phyloP scores from a whole-genome alignment of 768 basidiomycete genomes.

The Auriculariales sp. region DNA sequence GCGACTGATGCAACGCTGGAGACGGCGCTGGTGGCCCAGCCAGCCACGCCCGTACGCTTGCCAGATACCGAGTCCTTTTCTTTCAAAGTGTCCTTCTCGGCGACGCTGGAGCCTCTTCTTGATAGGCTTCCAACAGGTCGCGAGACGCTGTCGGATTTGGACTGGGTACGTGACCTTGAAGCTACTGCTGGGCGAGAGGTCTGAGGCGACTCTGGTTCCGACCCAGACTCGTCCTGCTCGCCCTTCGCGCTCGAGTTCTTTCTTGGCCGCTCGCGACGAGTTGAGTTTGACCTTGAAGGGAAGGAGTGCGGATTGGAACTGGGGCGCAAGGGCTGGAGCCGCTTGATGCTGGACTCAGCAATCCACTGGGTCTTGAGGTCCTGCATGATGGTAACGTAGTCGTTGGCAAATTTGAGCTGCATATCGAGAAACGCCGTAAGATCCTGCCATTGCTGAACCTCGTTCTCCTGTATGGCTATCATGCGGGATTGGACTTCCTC shows the following conservation, averaged over 20 bases:
- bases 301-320: slow-evolving; percentile 10
- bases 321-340: slow-evolving; percentile 13
- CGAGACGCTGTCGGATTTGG: slow-evolving; percentile 4
- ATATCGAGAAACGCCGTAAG: slow-evolving; percentile 57
- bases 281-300: slow-evolving; percentile 15
- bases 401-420: slow-evolving; percentile 58
- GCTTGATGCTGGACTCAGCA: slow-evolving; percentile 33
- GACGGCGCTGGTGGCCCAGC: slow-evolving; percentile 5
- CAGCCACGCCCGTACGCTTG: slow-evolving; percentile 2
- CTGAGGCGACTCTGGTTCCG: slow-evolving; percentile 13
- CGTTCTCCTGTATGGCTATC: slow-evolving; percentile 66
- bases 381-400: slow-evolving; percentile 57
- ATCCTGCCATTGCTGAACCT: slow-evolving; percentile 55
- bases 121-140: too few species aligned
- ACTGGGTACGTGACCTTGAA: too few species aligned
- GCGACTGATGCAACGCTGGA: slow-evolving; percentile 9
- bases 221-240: slow-evolving; percentile 13
- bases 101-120: slow-evolving; percentile 6
- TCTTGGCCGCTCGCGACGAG: slow-evolving; percentile 19
- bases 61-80: slow-evolving; percentile 34
- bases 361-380: slow-evolving; percentile 59
- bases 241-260: slow-evolving; percentile 15
- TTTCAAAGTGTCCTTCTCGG: slow-evolving; percentile 21
- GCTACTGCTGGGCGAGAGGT: slow-evolving; percentile 7
- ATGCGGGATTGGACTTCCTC: slow-evolving; percentile 77